These are phyloP conservation scores for Penicillium turbatum DNA, from an alignment of 495 filamentous ascomycete species.

Conservation along the genomic window DNA sequence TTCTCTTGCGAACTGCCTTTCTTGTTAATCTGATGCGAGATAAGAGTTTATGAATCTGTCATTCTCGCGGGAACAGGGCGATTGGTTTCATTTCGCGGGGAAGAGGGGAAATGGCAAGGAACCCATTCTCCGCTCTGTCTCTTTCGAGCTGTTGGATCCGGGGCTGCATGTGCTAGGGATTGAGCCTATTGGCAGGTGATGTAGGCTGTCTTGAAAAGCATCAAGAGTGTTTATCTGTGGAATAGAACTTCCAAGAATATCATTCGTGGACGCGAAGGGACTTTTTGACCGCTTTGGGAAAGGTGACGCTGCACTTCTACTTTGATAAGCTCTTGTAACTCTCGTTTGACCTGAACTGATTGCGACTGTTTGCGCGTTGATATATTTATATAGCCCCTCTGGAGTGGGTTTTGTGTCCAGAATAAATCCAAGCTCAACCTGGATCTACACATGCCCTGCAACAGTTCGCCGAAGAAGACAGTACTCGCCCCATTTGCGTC, in stretches of 20 bases:
- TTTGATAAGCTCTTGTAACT: neutral
- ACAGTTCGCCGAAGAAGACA: slow-evolving; percentile 61
- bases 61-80: neutral
- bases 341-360: neutral
- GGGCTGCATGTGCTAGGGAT: neutral
- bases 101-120: slow-evolving; percentile 1
- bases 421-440: neutral
- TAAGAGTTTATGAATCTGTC: neutral
- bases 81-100: slow-evolving; percentile 1
- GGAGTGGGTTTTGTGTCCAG: neutral
- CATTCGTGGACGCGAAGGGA: slow-evolving; percentile 15
- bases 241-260: slow-evolving; percentile 18
- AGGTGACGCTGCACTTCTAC: slow-evolving; percentile 6
- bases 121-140: neutral
- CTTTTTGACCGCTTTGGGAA: slow-evolving; percentile 25
- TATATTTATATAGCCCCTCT: neutral
- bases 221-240: slow-evolving; percentile 10
- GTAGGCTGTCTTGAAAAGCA: neutral
- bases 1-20: slow-evolving; percentile 18
- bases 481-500: slow-evolving; percentile 75
- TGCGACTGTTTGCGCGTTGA: neutral
- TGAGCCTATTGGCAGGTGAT: slow-evolving; percentile 1
- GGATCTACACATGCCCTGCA: slow-evolving; percentile 10
- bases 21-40: slow-evolving; percentile 35
- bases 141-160: slow-evolving; percentile 23